phyloP scores from a whole-genome alignment of 2,329 filamentous ascomycete genomes.

The Macroventuria anomochaeta region DNA sequence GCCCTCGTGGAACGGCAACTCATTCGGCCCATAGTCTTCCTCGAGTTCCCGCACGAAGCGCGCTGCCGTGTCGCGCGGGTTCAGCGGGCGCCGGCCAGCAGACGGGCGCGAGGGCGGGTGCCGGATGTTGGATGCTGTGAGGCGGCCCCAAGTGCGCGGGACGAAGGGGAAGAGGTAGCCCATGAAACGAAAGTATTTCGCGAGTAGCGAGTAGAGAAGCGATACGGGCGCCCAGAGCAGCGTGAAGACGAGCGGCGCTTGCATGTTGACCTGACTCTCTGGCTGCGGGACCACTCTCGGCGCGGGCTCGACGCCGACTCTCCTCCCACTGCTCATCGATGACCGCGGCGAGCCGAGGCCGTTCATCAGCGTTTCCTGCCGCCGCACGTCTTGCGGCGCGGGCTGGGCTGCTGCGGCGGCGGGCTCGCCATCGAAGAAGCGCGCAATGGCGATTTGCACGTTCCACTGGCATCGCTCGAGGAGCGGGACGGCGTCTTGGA shows the following conservation, averaged over 20 bases:
- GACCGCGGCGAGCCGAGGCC: constrained; percentile 49
- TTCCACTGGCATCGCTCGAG: constrained; percentile 94
- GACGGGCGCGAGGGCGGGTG: constrained; percentile 58
- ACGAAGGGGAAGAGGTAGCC: constrained; percentile 82
- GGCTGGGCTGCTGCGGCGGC: constrained; percentile 71
- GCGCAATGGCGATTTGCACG: constrained; percentile 92
- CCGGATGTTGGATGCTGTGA: constrained; percentile 57
- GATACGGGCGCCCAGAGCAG: constrained; percentile 83
- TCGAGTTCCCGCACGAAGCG: constrained; percentile 93
- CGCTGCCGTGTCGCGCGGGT: constrained; percentile 84
- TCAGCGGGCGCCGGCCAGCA: constrained; percentile 74
- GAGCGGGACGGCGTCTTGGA: constrained; percentile 76
- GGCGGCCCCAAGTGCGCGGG: constrained; percentile 64
- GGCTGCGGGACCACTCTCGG: constrained; percentile 83
- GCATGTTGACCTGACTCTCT: constrained; percentile 67
- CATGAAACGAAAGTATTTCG: constrained; percentile 73
- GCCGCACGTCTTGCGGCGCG: constrained; percentile 67
- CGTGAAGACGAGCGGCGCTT: constrained; percentile 76
- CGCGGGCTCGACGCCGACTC: constrained; percentile 67
- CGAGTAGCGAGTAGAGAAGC: constrained; percentile 74
- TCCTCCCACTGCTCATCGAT: constrained; percentile 36
- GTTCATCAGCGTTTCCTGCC: constrained; percentile 73
- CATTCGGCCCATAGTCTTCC: constrained; percentile 81
- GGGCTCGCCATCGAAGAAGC: constrained; percentile 96
- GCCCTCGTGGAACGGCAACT: constrained; percentile 80